Base-by-base conservation (phyloP, 163 green algal species). In the Chloromonas sp. region DNA sequence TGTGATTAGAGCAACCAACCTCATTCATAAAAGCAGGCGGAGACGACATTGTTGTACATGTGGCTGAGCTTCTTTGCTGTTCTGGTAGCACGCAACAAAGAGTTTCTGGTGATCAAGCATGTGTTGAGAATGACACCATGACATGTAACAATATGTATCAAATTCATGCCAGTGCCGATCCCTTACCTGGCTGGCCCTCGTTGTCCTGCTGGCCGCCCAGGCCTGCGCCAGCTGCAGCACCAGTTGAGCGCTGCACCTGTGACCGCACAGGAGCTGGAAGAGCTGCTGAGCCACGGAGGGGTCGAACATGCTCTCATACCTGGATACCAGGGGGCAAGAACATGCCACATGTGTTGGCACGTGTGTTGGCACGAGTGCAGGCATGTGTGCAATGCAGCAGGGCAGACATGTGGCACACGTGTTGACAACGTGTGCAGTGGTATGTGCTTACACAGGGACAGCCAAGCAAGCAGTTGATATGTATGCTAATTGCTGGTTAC, bases 291-390 rank as follows among this genome's bases (percentile, higher is more conserved):
- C 87, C 5, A 90, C 88, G 2, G 80, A 76, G 1, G 60, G 60
- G 0, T 92, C 83, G 77, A 92, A 92, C 87, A 89, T 90, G 70
- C 70, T 71, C 78, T 92, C 88, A 82, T 92, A 92, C 78, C 88
- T 86, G 0, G 88, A 60, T 79, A 89, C 86, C 0, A 90, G n/a
- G 58, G 36, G 36, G 36, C 36, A 36, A 36, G 36, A 36, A 36
- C 36, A 36, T 36, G 36, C 36, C 36, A 36, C 36, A 36, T 36
- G 36, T 36, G 36, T 36, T 36, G 36, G 36, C 36, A 36, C 36
- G 36, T 36, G 36, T 36, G 36, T 36, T 36, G 36, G 36, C 36
- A 36, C 36, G 36, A 36, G 36, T 36, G 36, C 36, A 36, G 36
- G 36, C 36, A 36, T 36, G 36, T 36, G 36, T 36, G 60, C 14